These are phyloP conservation scores for Erythrophleum ivorense DNA, from an alignment of 331 rosid genomes.

Conservation along the genomic window DNA sequence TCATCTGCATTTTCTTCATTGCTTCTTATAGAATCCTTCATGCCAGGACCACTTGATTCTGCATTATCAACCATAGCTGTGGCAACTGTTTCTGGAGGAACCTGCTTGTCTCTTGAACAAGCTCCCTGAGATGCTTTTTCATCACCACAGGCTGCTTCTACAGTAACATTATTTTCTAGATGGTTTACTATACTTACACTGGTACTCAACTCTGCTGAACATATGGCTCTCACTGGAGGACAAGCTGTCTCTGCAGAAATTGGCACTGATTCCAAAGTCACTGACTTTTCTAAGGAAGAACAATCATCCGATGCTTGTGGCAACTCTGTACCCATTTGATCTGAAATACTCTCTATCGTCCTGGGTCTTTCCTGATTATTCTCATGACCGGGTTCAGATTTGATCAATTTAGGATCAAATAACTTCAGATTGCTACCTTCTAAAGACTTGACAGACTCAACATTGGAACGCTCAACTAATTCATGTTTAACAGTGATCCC, in stretches of 20 bases:
- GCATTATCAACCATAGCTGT: conserved; percentile 36
- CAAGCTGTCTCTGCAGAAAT: conserved; percentile 40
- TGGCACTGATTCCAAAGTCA: conserved; percentile 23
- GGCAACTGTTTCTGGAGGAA: conserved; percentile 36
- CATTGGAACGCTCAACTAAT: conserved; percentile 42
- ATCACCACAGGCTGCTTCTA: conserved; percentile 32
- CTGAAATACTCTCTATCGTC: conserved; percentile 45
- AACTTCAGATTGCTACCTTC: conserved; percentile 38
- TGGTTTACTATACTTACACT: conserved; percentile 40
- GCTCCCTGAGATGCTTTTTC: conserved; percentile 40
- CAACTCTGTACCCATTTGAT: conserved; percentile 41
- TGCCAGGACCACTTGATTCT: conserved; percentile 42
- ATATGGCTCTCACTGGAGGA: conserved; percentile 41
- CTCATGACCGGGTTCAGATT: conserved; percentile 56
- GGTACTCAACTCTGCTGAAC: conserved; percentile 43
- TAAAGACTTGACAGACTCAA: conserved; percentile 41
- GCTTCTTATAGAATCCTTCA: conserved; percentile 34
- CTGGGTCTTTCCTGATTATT: conserved; percentile 43
- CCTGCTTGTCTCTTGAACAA: conserved; percentile 46
- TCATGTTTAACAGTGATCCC: conserved; percentile 49
- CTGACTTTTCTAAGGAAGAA: conserved; percentile 33
- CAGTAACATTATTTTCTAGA: conserved; percentile 26
- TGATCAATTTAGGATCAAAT: conserved; percentile 49
- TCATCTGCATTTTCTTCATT: conserved; percentile 44
- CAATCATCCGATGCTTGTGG: conserved; percentile 37